Evolutionary conservation across 805 yeast species (phyloP).

Genomic region (Myxozyma melibiosi): DNA sequence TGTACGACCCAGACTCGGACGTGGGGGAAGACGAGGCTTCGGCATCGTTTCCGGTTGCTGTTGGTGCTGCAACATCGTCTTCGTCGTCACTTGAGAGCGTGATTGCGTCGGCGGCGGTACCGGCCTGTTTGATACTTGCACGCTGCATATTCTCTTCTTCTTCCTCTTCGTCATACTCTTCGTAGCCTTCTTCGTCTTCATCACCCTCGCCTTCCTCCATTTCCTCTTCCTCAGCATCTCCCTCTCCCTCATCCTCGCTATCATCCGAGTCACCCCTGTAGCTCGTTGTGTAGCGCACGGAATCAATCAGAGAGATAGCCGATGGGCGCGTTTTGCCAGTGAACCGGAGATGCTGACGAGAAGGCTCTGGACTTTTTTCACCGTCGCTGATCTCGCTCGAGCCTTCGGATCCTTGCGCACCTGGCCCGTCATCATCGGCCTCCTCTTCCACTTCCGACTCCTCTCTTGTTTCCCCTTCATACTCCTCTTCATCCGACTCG

Average conservation of each 20-base stretch:
- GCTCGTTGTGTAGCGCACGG: neutral
- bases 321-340: constrained; percentile 4
- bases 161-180: constrained; percentile 10
- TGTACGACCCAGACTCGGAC: constrained; percentile 9
- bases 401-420: no score
- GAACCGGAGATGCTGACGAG: neutral
- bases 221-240: neutral
- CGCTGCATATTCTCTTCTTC: neutral
- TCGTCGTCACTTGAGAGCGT: constrained; percentile 9
- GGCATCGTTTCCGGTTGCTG: neutral
- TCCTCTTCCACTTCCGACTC: no score
- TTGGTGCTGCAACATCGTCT: neutral
- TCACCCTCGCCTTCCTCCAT: constrained; percentile 21
- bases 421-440: no score
- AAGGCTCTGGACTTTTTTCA: no score
- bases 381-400: no score
- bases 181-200: constrained; percentile 5
- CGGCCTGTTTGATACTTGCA: neutral
- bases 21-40: constrained; percentile 1
- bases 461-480: neutral
- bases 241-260: neutral
- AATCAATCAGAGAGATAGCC: neutral
- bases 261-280: neutral
- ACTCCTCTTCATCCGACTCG: neutral
- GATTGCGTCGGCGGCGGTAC: constrained; percentile 1